Percentiles rank a stretch among this genome's conserved stretches.
Conservation (phyloP, 768 basidiomycete genomes). For the Rhodosporidiobolus odoratus region DNA sequence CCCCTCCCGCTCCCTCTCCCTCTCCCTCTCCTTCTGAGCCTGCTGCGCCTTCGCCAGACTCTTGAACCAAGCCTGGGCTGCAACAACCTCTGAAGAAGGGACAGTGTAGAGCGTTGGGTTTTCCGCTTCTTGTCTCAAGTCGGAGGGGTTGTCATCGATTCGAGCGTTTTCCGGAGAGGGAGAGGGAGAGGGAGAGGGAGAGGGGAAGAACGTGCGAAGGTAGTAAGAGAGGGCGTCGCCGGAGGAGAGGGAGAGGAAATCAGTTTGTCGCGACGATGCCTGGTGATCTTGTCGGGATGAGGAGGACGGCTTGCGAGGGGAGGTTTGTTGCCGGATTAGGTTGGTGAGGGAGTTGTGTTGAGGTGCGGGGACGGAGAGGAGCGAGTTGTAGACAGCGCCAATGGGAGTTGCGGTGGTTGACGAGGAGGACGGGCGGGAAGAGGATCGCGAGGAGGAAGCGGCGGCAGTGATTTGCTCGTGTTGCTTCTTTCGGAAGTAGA, state of each 20-base stretch:
- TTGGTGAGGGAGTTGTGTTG: background rate
- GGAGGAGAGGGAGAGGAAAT: conserved; percentile 28
- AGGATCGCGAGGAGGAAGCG: background rate
- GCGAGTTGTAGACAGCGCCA: conserved; percentile 8
- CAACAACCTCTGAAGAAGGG: background rate
- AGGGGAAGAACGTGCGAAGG: conserved; percentile 25
- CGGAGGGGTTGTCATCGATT: background rate
- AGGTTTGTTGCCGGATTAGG: background rate
- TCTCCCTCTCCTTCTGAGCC: background rate
- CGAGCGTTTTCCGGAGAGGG: background rate
- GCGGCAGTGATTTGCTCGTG: background rate
- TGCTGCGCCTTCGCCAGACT: conserved; percentile 1
- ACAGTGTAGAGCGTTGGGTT: background rate
- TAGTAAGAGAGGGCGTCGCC: conserved; percentile 26
- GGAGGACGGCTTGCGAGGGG: background rate
- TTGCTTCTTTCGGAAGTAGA: conserved; percentile 10
- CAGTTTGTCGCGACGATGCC: background rate
- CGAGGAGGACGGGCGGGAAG: background rate
- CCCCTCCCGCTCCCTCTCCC: background rate
- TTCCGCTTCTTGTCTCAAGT: background rate
- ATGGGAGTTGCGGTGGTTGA: background rate
- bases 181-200: background rate
- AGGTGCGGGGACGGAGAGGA: conserved; percentile 3
- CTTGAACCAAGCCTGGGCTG: conserved; percentile 17
- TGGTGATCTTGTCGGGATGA: too few species aligned